A percentile compares a stretch with the other conserved stretches of the same genome.
phyloP scores from a whole-genome alignment of 495 filamentous ascomycete genomes.

The Jackrogersella multiformis region DNA sequence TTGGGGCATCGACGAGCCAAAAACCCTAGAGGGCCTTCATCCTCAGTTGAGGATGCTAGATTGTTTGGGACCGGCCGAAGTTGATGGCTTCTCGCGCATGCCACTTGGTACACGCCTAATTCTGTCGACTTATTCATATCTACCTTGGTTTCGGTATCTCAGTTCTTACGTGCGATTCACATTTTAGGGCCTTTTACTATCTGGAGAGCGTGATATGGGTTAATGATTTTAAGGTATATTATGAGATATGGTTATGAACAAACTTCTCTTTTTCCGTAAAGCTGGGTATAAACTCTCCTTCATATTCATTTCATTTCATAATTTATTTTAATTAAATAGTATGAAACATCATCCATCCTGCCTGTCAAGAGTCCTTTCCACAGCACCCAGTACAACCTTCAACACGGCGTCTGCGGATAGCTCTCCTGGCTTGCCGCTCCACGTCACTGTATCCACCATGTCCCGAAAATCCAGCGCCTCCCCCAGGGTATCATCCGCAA shows the following conservation, averaged over 20 bases:
- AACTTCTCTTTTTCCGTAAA: too few relatives aligned
- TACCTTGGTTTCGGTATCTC: slow-evolving; percentile 34
- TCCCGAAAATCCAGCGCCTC: slow-evolving; percentile 67
- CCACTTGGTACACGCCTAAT: slow-evolving; percentile 24
- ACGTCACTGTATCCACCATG: slow-evolving; percentile 86
- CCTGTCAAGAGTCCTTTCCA: slow-evolving; percentile 47
- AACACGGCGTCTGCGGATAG: slow-evolving; percentile 65
- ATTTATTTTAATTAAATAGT: too few relatives aligned
- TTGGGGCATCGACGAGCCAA: slow-evolving; percentile 39
- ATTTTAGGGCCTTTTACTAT: slow-evolving; percentile 12
- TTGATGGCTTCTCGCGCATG: slow-evolving; percentile 20
- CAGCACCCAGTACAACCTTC: slow-evolving; percentile 75
- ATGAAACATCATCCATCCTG: background rate
- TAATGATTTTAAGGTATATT: background rate
- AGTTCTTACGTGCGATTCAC: slow-evolving; percentile 27
- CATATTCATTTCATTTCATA: too few relatives aligned
- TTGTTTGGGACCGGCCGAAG: slow-evolving; percentile 23
- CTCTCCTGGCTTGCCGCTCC: slow-evolving; percentile 55
- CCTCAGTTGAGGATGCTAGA: slow-evolving; percentile 34
- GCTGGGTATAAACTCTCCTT: too few relatives aligned
- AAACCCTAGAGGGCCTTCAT: slow-evolving; percentile 31
- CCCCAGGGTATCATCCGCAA: slow-evolving; percentile 73
- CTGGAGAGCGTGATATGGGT: background rate
- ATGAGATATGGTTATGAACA: background rate
- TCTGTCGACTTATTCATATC: slow-evolving; percentile 25